Percentiles rank a stretch among this genome's conserved stretches.
Evolutionary conservation across 208 protist genomes (phyloP).

Genomic region (Spongospora subterranea): DNA sequence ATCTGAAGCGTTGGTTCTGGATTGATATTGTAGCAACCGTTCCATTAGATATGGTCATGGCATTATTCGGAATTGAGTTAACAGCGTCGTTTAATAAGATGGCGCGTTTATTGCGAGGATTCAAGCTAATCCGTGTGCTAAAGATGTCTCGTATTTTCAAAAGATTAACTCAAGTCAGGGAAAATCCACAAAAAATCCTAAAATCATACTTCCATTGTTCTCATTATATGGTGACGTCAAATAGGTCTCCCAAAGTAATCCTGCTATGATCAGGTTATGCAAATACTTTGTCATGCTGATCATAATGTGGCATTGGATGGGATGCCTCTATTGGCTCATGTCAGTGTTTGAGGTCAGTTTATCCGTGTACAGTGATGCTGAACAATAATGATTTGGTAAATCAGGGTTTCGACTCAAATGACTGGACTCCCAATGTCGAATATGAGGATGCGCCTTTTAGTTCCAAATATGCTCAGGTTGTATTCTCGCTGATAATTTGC

Average conservation of each 20-base stretch:
- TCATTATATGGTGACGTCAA: too few relatives aligned
- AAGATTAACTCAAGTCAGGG: neutral
- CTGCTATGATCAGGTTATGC: neutral
- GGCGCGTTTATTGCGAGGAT: conserved; percentile 31
- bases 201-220: too few relatives aligned
- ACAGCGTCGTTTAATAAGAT: conserved; percentile 44
- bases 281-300: conserved; percentile 42
- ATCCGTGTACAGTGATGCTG: neutral
- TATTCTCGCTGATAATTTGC: neutral
- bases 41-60: conserved; percentile 30
- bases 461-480: neutral
- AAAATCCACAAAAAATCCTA: too few relatives aligned
- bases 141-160: conserved; percentile 59
- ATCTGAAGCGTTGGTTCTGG: conserved; percentile 47
- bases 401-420: neutral
- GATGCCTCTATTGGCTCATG: conserved; percentile 37
- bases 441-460: neutral
- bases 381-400: neutral
- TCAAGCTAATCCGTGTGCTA: conserved; percentile 49
- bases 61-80: neutral
- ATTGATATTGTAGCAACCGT: conserved; percentile 33
- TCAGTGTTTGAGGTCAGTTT: neutral
- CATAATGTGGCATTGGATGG: conserved; percentile 58
- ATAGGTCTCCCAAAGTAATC: neutral
- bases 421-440: neutral